These are phyloP conservation scores for Telopea speciosissima DNA, from an alignment of 177 flowering plant genomes.

Conservation along the genomic window DNA sequence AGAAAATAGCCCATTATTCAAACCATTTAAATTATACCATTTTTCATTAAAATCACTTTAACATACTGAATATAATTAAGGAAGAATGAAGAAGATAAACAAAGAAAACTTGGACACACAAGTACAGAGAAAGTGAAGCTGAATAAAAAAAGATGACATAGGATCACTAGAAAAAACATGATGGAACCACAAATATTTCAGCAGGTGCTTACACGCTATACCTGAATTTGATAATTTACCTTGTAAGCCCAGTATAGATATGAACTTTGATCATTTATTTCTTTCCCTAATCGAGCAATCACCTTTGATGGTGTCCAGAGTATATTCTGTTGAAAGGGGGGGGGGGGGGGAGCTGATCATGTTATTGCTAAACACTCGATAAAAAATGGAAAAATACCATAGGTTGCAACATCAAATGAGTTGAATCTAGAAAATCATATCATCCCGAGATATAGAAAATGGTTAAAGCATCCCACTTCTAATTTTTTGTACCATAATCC, in stretches of 20 bases:
- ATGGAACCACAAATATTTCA: neutral
- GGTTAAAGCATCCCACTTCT: too few relatives aligned
- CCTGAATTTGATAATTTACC: constrained; percentile 29
- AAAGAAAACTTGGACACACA: neutral
- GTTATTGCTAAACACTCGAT: neutral
- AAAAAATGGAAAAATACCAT: neutral
- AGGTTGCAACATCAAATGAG: neutral
- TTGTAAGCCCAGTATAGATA: constrained; percentile 96
- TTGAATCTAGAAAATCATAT: too few relatives aligned
- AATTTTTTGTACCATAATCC: too few relatives aligned
- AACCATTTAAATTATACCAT: too few relatives aligned
- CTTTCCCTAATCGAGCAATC: constrained; percentile 86
- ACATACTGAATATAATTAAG: too few relatives aligned
- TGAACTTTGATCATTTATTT: constrained; percentile 72
- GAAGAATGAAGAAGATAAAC: neutral
- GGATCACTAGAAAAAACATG: neutral
- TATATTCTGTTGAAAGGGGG: constrained; percentile 33
- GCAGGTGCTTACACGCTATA: neutral
- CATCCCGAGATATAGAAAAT: too few relatives aligned
- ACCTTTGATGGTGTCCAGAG: constrained; percentile 89
- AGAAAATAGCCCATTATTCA: too few relatives aligned
- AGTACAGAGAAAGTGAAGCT: neutral
- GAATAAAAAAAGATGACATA: neutral
- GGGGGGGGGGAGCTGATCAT: neutral
- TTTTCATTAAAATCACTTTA: too few relatives aligned